phyloP scores from a whole-genome alignment of 2,329 filamentous ascomycete species.

The Plectosphaerella plurivora region DNA sequence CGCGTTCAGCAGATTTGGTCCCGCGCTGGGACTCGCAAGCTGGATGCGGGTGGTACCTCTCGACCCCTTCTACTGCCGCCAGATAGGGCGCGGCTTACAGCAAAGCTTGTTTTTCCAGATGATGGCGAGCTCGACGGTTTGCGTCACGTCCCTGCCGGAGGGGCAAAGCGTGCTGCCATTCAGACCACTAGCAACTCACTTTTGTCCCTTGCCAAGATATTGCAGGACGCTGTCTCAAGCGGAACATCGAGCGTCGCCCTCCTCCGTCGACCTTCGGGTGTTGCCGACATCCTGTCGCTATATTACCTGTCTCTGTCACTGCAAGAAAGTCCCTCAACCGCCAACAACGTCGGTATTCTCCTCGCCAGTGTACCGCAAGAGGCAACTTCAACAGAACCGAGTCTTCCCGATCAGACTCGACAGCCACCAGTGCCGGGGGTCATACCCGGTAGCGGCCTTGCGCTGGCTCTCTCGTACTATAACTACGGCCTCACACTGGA shows the following conservation, averaged over 20 bases:
- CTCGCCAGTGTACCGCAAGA: conserved; percentile 86
- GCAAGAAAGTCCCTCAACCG: conserved; percentile 93
- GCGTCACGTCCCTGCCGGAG: conserved; percentile 63
- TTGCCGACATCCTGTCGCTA: conserved; percentile 87
- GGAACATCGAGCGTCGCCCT: conserved; percentile 51
- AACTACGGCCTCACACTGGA: conserved; percentile 89
- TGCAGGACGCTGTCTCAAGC: conserved; percentile 90
- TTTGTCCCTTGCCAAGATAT: conserved; percentile 92
- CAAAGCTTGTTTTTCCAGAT: conserved; percentile 74
- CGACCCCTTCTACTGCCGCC: conserved; percentile 73
- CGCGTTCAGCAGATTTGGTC: conserved; percentile 70
- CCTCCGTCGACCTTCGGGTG: conserved; percentile 64
- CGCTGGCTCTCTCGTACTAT: conserved; percentile 88
- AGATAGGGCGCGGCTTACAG: conserved; percentile 76
- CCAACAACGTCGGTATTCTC: conserved; percentile 96
- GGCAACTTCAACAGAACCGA: background rate
- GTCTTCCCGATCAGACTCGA: conserved; percentile 4
- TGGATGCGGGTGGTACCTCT: conserved; percentile 24
- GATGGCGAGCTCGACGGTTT: conserved; percentile 78
- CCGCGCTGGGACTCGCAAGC: conserved; percentile 5
- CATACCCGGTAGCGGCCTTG: conserved; percentile 77
- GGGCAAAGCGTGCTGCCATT: conserved; percentile 73
- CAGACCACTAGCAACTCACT: conserved; percentile 95
- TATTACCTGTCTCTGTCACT: conserved; percentile 94
- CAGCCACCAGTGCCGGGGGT: conserved; percentile 67